A percentile compares a stretch with the other conserved stretches of the same genome.
Evolutionary conservation across 352 stramenopile genomes (phyloP).

Genomic region (Aphanomyces euteiches): DNA sequence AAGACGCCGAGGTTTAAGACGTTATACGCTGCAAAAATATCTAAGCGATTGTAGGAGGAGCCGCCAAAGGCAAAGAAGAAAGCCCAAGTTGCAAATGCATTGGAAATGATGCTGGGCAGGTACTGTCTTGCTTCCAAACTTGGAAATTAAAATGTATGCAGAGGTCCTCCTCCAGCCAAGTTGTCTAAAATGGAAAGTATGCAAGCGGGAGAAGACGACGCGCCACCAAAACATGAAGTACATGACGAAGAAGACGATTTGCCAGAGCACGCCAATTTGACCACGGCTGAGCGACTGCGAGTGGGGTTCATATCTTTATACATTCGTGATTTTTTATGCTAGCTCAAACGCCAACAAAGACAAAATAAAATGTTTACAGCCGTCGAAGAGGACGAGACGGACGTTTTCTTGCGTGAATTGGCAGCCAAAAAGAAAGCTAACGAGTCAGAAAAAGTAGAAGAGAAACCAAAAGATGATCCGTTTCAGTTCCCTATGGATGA

Average conservation of each 20-base stretch:
- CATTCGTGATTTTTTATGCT: not conserved
- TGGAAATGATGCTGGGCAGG: conserved; percentile 21
- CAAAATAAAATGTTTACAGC: conserved; percentile 18
- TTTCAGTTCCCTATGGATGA: conserved; percentile 29
- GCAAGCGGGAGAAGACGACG: not conserved
- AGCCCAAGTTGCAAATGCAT: not conserved
- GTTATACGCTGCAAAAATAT: not conserved
- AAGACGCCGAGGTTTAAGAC: not conserved
- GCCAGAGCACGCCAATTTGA: not conserved
- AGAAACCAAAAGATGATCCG: conserved; percentile 8
- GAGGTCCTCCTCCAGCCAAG: not conserved
- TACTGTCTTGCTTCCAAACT: not conserved
- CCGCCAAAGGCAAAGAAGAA: not conserved
- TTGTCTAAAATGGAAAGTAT: not conserved
- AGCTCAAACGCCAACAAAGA: conserved; percentile 26
- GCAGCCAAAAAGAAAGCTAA: conserved; percentile 18
- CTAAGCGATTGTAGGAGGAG: not conserved
- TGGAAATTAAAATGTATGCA: not conserved
- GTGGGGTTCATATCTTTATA: not conserved
- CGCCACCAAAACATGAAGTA: too few relatives aligned
- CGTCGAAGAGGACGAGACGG: conserved; percentile 19
- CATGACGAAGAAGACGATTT: not conserved
- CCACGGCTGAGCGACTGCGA: not conserved
- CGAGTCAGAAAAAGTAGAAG: not conserved
- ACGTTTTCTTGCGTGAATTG: conserved; percentile 17